Base-by-base conservation (phyloP, 352 stramenopile species). In the Phytopythium helicoides region DNA sequence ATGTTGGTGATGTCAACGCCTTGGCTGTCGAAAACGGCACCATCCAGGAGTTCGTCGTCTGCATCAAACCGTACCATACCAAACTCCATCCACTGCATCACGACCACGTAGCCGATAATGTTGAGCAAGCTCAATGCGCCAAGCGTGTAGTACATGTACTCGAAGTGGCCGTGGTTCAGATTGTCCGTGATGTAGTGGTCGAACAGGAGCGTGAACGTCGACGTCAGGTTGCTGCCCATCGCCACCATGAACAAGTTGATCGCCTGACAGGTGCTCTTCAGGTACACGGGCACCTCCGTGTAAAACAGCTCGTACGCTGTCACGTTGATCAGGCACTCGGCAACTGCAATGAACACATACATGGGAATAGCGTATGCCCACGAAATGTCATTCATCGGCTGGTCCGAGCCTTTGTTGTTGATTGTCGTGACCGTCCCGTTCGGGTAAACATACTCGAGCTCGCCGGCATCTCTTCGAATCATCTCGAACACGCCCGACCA, bases 141-240 rank as follows among this genome's bases (percentile, higher is more conserved):
- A 10, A 95, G 70, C 25, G 81, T 86, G 70, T 81, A 95, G 67
- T 87, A 95, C 85, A 95, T 95, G 78, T 93, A 92, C 79, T 95
- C 85, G 58, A 95, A 89, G 49, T 95, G 68, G 36, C 82, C 82
- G 25, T 89, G 50, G 55, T 95, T 91, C 31, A 95, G 70, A 46
- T 85, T 61, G 23, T 89, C 36, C n/a, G 66, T 66, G 54, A 93
- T 90, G 51, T 75, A 87, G 44, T 79, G 54, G 25, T 89, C 76
- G 59, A 95, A 95, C 1, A 92, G 63, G 25, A 95, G 67, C 49
- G 85, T 95, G 64, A 95, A 95, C 25, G 81, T 92, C 31, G 85
- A 95, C 38, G 82, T 95, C 46, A 93, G 59, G 68, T 92, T 93
- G 66, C 80, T 92, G 25, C 85, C 85, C 79, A 95, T 95, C 46